These are phyloP conservation scores for Pholiota molesta DNA, from an alignment of 768 basidiomycete species.

Conservation along the genomic window DNA sequence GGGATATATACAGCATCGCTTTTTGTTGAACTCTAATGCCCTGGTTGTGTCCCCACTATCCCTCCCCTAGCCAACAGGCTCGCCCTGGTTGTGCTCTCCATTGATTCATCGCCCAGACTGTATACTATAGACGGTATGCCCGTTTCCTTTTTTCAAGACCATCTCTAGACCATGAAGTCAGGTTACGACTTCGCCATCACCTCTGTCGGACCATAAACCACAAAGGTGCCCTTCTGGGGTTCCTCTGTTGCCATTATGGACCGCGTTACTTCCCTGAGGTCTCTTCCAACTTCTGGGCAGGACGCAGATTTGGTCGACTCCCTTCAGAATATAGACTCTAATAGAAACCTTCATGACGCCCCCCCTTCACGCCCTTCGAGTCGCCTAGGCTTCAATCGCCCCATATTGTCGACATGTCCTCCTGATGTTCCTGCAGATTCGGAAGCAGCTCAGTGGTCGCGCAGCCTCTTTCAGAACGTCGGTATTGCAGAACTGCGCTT, in stretches of 20 bases:
- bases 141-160: conserved; percentile 13
- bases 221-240: conserved; percentile 20
- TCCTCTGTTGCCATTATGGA: conserved; percentile 23
- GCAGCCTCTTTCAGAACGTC: conserved; percentile 23
- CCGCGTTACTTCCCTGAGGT: conserved; percentile 18
- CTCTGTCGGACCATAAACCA: conserved; percentile 16
- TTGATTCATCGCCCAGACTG: background rate
- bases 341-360: conserved; percentile 24
- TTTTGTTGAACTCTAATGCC: background rate
- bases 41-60: conserved; percentile 18
- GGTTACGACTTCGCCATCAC: conserved; percentile 18
- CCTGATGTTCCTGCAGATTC: conserved; percentile 16
- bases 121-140: conserved; percentile 28
- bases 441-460: conserved; percentile 23
- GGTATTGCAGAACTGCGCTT: conserved; percentile 18
- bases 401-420: conserved; percentile 17
- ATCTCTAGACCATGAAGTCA: conserved; percentile 29
- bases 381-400: conserved; percentile 48
- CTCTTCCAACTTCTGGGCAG: conserved; percentile 17
- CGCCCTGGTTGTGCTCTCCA: conserved; percentile 25
- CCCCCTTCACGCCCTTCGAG: conserved; percentile 48
- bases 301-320: conserved; percentile 10
- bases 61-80: conserved; percentile 23
- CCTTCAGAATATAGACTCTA: conserved; percentile 13
- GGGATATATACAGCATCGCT: conserved; percentile 9